These are phyloP conservation scores for Malassezia globosa DNA, from an alignment of 1,284 basidiomycete species.

Conservation along the genomic window DNA sequence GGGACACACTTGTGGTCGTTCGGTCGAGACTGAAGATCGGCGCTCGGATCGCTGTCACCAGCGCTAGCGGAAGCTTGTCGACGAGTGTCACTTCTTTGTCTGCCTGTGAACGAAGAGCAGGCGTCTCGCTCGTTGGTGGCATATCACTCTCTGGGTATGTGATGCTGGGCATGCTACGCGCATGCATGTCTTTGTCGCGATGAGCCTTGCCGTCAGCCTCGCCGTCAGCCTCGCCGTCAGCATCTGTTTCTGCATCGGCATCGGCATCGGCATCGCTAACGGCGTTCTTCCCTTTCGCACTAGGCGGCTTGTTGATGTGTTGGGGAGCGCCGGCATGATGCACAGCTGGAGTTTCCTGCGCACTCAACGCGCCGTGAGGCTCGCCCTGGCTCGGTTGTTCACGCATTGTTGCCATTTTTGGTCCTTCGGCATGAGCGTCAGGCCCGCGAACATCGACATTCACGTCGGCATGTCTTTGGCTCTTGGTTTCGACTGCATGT, in stretches of 20 bases:
- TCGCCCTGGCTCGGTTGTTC: not conserved
- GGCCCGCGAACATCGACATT: slow-evolving; percentile 22
- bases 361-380: too few species aligned
- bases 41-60: slow-evolving; percentile 35
- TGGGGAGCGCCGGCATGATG: too few species aligned
- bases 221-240: slow-evolving; percentile 15
- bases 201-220: slow-evolving; percentile 15
- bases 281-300: too few species aligned
- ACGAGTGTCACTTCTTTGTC: slow-evolving; percentile 31
- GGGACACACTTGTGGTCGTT: slow-evolving; percentile 32
- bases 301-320: not conserved
- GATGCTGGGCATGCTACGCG: not conserved
- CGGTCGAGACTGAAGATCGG: slow-evolving; percentile 39
- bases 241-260: slow-evolving; percentile 17
- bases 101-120: slow-evolving; percentile 18
- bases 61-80: slow-evolving; percentile 29
- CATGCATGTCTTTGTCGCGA: too few species aligned
- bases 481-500: not conserved
- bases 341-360: too few species aligned
- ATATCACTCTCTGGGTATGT: slow-evolving; percentile 19
- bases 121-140: slow-evolving; percentile 23
- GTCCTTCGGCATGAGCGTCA: slow-evolving; percentile 16
- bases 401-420: not conserved
- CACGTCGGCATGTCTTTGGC: slow-evolving; percentile 3
- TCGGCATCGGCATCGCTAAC: slow-evolving; percentile 21